Base-by-base conservation (phyloP, 257 asterid genomes). In the Rubia yunnanensis region DNA sequence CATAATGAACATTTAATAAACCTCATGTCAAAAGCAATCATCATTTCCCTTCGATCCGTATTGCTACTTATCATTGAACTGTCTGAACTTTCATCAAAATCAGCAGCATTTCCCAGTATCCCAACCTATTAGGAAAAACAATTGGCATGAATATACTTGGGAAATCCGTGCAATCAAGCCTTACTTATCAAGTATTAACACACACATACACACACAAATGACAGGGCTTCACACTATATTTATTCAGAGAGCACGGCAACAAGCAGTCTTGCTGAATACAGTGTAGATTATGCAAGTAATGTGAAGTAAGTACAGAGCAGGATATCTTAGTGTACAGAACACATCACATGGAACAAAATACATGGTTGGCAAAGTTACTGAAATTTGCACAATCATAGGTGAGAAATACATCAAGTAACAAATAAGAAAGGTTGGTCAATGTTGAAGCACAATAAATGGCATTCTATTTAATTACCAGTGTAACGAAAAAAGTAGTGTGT, bases 1-100 rank as follows among this genome's bases (percentile, higher is more conserved):
- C 28, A 44, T 2, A 26, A 18, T 10, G 44, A 14, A 34, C 41
- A 61, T 7, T 11, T 63, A 34, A 46, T 35, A 28, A 76, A 89
- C 98, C 98, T 92, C 96, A 92, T 85, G 74, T 92, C 98, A 83
- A 92, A 92, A 60, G 92, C 96, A 71, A 89, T 92, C 96, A 92
- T 92, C 96, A 89, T 84, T 70, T 81, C 81, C 73, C 94, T 80
- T 75, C 96, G 83, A 70, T 82, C 89, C 54, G 70, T 44, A 61
- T 73, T 65, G 76, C 78, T 77, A 49, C 74, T 80, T 50, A 78
- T 55, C 74, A 77, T 81, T 77, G 65, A 70, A 61, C 78, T 83
- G 70, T 79, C 87, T 31, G 81, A 70, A 56, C 75, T 79, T 70
- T 89, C 89, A 53, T 78, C 76, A 75, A 92, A 83, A 76, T 89